Conservation (phyloP, 192 early-diverging fungal species). For the Dispira parvispora region DNA sequence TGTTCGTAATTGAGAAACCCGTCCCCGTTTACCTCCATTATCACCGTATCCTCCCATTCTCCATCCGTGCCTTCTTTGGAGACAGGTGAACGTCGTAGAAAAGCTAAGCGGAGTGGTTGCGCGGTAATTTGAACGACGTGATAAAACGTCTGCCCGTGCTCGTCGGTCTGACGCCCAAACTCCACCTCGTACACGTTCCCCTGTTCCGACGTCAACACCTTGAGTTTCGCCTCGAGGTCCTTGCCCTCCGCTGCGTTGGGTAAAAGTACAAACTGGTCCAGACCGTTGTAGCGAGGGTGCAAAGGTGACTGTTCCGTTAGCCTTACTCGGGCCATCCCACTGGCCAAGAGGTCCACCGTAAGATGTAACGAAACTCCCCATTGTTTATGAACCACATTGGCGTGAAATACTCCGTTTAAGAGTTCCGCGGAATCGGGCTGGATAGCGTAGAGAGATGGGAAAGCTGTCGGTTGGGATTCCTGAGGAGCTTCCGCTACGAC, state of each 20-base stretch:
- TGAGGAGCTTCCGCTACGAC: neutral
- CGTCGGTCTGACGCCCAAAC: neutral
- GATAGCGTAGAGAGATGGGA: conserved; percentile 44
- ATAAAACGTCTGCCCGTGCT: neutral
- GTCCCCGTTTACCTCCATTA: conserved; percentile 64
- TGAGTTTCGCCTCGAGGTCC: neutral
- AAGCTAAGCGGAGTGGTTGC: neutral
- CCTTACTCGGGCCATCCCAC: neutral
- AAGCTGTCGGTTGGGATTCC: conserved; percentile 10
- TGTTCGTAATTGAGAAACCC: conserved; percentile 79
- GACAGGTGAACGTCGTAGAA: neutral
- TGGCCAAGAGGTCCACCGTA: neutral
- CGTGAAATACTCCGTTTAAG: conserved; percentile 32
- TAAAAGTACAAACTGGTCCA: conserved; percentile 6
- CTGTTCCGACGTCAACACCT: neutral
- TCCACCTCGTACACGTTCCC: neutral
- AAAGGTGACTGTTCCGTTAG: neutral
- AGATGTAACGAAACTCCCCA: neutral
- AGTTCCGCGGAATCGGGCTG: conserved; percentile 37
- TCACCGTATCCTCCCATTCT: conserved; percentile 5
- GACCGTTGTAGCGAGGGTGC: conserved; percentile 8
- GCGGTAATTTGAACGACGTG: neutral
- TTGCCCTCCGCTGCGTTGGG: neutral
- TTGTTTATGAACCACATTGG: conserved; percentile 31
- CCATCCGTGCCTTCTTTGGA: neutral